phyloP scores from a whole-genome alignment of 306 rosid species.

The Crotalaria pallida region DNA sequence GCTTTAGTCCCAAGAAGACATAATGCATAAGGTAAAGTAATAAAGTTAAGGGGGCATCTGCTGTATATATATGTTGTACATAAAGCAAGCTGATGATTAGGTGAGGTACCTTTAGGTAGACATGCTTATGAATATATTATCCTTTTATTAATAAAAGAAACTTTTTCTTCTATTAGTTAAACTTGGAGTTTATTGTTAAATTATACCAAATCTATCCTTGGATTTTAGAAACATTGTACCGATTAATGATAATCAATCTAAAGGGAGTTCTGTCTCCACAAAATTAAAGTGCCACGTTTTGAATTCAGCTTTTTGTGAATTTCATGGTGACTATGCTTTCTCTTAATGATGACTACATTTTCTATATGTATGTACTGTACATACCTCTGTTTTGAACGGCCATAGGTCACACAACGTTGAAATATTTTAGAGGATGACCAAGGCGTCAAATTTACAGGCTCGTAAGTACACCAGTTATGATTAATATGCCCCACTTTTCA shows the following conservation, averaged over 20 bases:
- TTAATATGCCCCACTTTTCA: conserved; percentile 25
- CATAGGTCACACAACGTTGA: not conserved
- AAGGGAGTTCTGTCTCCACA: not conserved
- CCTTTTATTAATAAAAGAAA: not conserved
- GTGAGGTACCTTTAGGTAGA: conserved; percentile 27
- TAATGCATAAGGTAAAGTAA: conserved; percentile 9
- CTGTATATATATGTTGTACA: not conserved
- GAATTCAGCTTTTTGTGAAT: conserved; percentile 27
- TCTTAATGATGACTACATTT: conserved; percentile 7
- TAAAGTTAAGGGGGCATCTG: conserved; percentile 11
- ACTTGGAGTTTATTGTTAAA: not conserved
- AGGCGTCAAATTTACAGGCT: conserved; percentile 18
- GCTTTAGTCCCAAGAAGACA: conserved; percentile 34
- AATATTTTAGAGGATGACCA: conserved; percentile 16
- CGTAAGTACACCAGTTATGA: conserved; percentile 19
- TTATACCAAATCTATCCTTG: conserved; percentile 1
- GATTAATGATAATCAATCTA: conserved; percentile 1
- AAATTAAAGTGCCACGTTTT: conserved; percentile 27
- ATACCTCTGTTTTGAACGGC: conserved; percentile 2
- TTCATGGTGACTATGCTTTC: conserved; percentile 24
- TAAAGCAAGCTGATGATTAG: conserved; percentile 31
- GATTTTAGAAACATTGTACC: conserved; percentile 11
- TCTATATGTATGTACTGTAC: not conserved
- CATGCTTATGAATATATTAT: conserved; percentile 7
- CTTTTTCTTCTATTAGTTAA: not conserved